Evolutionary conservation across 1,284 basidiomycete genomes (phyloP).

Genomic region (Kwoniella shivajii): DNA sequence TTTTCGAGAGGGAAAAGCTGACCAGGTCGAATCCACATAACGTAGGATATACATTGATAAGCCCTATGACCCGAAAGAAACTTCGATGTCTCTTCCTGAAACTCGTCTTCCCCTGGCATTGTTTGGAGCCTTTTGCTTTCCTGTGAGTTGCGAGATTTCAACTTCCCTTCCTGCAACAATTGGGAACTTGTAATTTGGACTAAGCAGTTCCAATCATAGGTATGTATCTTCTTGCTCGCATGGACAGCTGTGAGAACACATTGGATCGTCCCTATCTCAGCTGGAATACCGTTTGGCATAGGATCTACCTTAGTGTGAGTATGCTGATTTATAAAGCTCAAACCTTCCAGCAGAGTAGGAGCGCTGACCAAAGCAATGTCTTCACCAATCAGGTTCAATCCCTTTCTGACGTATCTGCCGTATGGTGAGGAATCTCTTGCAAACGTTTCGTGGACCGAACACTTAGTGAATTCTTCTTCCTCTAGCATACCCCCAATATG

Average conservation of each 20-base stretch:
- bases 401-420: conserved; percentile 26
- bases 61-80: not conserved
- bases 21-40: too few species aligned
- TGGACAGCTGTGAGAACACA: conserved; percentile 39
- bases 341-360: too few species aligned
- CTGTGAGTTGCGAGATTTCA: conserved; percentile 19
- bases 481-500: conserved; percentile 32
- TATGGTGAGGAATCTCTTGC: conserved; percentile 14
- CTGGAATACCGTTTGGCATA: conserved; percentile 32
- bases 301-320: conserved; percentile 34
- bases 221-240: conserved; percentile 45
- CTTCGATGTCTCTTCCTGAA: conserved; percentile 28
- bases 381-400: conserved; percentile 25
- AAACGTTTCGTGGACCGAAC: not conserved
- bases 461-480: not conserved
- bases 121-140: conserved; percentile 34
- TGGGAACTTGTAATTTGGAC: not conserved
- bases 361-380: not conserved
- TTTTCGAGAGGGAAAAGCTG: too few species aligned
- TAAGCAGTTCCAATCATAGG: conserved; percentile 4
- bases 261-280: conserved; percentile 42
- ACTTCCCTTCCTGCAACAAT: too few species aligned
- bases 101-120: conserved; percentile 31
- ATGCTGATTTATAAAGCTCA: not conserved
- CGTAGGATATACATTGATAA: conserved; percentile 3